Conservation (phyloP, 2,329 filamentous ascomycete genomes). For the Cercospora citrullina region DNA sequence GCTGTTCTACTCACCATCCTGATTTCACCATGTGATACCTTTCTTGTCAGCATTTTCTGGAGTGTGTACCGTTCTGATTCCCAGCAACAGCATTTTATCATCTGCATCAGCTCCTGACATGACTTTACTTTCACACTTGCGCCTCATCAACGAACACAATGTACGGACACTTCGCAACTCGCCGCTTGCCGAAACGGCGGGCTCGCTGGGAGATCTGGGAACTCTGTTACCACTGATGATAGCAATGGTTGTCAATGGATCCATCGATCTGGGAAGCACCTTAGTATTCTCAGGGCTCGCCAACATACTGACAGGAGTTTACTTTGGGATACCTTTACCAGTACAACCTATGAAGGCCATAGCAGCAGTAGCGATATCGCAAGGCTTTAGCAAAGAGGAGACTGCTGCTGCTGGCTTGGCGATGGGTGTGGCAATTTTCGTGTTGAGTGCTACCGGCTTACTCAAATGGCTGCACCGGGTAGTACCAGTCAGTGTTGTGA, state of each 20-base stretch:
- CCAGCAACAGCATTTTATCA: background rate
- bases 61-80: background rate
- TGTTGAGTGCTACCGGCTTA: constrained; percentile 79
- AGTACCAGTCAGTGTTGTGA: constrained; percentile 83
- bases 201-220: constrained; percentile 83
- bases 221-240: constrained; percentile 88
- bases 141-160: constrained; percentile 49
- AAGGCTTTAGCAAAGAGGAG: constrained; percentile 64
- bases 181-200: constrained; percentile 76
- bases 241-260: constrained; percentile 73
- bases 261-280: constrained; percentile 79
- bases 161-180: constrained; percentile 55
- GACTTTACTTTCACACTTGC: constrained; percentile 28
- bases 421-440: constrained; percentile 69
- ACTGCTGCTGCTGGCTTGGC: constrained; percentile 82
- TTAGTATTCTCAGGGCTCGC: constrained; percentile 85
- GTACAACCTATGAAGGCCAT: constrained; percentile 93
- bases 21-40: constrained; percentile 14
- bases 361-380: constrained; percentile 80
- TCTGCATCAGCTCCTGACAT: constrained; percentile 5
- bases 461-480: constrained; percentile 70
- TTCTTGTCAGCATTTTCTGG: constrained; percentile 11
- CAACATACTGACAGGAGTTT: constrained; percentile 77
- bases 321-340: constrained; percentile 85
- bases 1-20: constrained; percentile 5